Conservation (phyloP, 768 basidiomycete genomes). For the Clitopilus hobsonii region DNA sequence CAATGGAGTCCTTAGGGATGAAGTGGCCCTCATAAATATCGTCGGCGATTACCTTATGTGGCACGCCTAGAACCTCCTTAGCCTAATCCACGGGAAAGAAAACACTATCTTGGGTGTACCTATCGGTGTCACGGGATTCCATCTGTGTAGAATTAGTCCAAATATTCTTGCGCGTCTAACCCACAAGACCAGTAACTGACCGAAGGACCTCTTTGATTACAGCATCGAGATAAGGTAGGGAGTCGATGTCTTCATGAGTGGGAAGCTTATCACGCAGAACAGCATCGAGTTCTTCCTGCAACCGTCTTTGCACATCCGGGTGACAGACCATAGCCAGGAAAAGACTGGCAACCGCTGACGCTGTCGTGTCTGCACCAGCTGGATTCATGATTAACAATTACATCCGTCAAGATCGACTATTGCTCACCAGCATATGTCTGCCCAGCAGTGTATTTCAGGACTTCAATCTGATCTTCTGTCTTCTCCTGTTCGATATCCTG, state of each 20-base stretch:
- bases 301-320: constrained; percentile 20
- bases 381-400: background rate
- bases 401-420: background rate
- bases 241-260: constrained; percentile 12
- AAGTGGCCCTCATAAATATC: constrained; percentile 10
- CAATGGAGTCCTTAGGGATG: constrained; percentile 9
- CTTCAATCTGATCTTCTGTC: background rate
- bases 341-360: constrained; percentile 4
- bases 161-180: too few species aligned
- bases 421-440: background rate
- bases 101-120: background rate
- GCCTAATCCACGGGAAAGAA: too few species aligned
- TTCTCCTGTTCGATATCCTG: background rate
- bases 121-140: constrained; percentile 1
- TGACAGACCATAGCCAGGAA: constrained; percentile 22
- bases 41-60: background rate
- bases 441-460: background rate
- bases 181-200: constrained; percentile 6
- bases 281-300: constrained; percentile 25
- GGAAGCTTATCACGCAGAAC: constrained; percentile 21
- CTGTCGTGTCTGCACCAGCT: background rate
- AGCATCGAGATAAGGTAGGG: constrained; percentile 19
- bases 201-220: constrained; percentile 23
- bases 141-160: background rate
- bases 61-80: background rate